These are phyloP conservation scores for Mycena rosella DNA, from an alignment of 768 basidiomycete genomes.

Conservation along the genomic window DNA sequence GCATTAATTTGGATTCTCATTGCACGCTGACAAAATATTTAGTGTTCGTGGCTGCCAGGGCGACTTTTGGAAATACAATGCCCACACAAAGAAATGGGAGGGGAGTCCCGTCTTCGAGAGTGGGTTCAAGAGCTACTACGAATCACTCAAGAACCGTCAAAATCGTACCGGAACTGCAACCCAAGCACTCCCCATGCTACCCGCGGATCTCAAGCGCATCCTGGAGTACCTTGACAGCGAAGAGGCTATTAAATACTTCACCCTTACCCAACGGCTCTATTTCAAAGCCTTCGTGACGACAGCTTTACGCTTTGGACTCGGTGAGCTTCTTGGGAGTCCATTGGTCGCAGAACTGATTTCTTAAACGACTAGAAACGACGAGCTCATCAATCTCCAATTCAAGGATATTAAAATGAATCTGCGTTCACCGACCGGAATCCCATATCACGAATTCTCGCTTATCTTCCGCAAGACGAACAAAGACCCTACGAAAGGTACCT, in stretches of 20 bases:
- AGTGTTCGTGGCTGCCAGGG: too few species aligned
- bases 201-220: constrained; percentile 34
- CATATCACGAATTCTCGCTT: constrained; percentile 35
- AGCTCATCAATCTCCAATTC: constrained; percentile 34
- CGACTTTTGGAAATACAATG: constrained; percentile 35
- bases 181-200: too few species aligned
- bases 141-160: too few species aligned
- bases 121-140: constrained; percentile 36
- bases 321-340: too few species aligned
- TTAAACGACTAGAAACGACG: constrained; percentile 28
- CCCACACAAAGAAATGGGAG: constrained; percentile 33
- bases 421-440: constrained; percentile 14
- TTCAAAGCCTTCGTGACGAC: too few species aligned
- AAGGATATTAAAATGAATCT: constrained; percentile 21
- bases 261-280: too few species aligned
- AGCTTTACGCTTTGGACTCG: too few species aligned
- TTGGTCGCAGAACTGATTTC: too few species aligned
- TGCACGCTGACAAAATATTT: too few species aligned
- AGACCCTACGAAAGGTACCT: constrained; percentile 36
- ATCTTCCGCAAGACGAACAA: too few species aligned
- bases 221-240: constrained; percentile 32
- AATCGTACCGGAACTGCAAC: too few species aligned
- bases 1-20: too few species aligned
- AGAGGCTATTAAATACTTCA: constrained; percentile 18
- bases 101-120: constrained; percentile 38